Evolutionary conservation across 2,329 filamentous ascomycete species (phyloP).

Genomic region (Trichoderma pleuroti): DNA sequence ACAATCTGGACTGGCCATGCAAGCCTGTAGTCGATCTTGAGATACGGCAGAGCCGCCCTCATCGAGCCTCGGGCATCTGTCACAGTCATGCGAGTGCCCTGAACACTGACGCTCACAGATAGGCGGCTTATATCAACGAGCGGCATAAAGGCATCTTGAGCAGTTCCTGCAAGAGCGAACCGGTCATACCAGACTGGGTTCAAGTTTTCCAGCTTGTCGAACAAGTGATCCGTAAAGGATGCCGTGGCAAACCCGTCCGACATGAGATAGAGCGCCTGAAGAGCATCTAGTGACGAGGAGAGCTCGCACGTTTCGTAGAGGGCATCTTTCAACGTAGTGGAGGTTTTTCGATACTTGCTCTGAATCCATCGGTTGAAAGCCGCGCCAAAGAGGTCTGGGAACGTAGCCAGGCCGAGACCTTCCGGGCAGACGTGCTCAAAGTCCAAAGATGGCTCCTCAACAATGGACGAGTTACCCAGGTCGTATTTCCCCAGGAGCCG

Average conservation of each 20-base stretch:
- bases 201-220: conserved; percentile 66
- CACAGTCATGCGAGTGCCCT: conserved; percentile 39
- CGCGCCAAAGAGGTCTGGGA: conserved; percentile 68
- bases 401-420: conserved; percentile 55
- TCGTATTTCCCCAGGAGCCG: conserved; percentile 61
- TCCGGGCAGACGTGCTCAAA: conserved; percentile 54
- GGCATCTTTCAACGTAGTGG: conserved; percentile 59
- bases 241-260: conserved; percentile 67
- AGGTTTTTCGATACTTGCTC: conserved; percentile 68
- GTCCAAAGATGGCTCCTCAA: conserved; percentile 47
- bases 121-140: conserved; percentile 60
- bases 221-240: conserved; percentile 64
- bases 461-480: conserved; percentile 28
- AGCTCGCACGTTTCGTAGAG: conserved; percentile 70
- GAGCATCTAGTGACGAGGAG: conserved; percentile 57
- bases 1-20: conserved; percentile 68
- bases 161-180: conserved; percentile 74
- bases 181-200: conserved; percentile 70
- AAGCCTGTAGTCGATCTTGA: conserved; percentile 67
- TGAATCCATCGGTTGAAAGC: conserved; percentile 75
- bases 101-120: conserved; percentile 50
- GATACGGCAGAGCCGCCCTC: conserved; percentile 50
- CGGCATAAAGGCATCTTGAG: conserved; percentile 65
- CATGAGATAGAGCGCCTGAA: conserved; percentile 74
- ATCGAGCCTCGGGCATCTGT: conserved; percentile 56